Conservation (phyloP, 495 filamentous ascomycete species). For the Penicillium paradoxum region DNA sequence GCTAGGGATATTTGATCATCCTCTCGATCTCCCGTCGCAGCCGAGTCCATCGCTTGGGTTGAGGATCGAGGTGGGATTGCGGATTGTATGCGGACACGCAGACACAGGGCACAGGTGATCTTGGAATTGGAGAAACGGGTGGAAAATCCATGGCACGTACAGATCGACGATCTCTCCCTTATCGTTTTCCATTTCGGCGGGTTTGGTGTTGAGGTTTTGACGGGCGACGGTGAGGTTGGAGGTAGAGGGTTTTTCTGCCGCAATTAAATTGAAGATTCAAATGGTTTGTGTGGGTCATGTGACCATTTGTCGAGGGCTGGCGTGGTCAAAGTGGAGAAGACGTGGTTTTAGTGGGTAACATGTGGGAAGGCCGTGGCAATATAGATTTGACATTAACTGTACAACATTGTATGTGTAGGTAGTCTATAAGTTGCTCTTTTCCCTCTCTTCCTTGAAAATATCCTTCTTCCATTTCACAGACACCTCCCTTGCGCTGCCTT, state of each 20-base stretch:
- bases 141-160: slow-evolving; percentile 48
- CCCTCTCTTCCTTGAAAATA: slow-evolving; percentile 28
- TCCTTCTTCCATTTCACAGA: slow-evolving; percentile 52
- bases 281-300: slow-evolving; percentile 49
- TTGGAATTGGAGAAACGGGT: slow-evolving; percentile 9
- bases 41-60: slow-evolving; percentile 3
- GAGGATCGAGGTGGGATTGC: slow-evolving; percentile 5
- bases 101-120: slow-evolving; percentile 14
- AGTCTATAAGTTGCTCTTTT: slow-evolving; percentile 31
- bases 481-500: slow-evolving; percentile 50
- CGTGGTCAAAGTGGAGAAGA: slow-evolving; percentile 12
- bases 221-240: slow-evolving; percentile 40
- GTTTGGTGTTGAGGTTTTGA: slow-evolving; percentile 37
- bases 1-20: neutral
- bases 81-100: slow-evolving; percentile 14
- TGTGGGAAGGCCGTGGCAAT: slow-evolving; percentile 23
- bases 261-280: slow-evolving; percentile 24
- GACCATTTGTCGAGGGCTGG: slow-evolving; percentile 43
- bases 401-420: neutral
- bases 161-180: slow-evolving; percentile 99
- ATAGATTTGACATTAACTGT: neutral
- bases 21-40: neutral
- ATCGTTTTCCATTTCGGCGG: slow-evolving; percentile 87
- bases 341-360: slow-evolving; percentile 8
- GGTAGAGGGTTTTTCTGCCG: slow-evolving; percentile 27